Percentiles rank a stretch among this genome's conserved stretches.
phyloP scores from a whole-genome alignment of 371 early-diverging fungal species.

The Mortierella sp. region DNA sequence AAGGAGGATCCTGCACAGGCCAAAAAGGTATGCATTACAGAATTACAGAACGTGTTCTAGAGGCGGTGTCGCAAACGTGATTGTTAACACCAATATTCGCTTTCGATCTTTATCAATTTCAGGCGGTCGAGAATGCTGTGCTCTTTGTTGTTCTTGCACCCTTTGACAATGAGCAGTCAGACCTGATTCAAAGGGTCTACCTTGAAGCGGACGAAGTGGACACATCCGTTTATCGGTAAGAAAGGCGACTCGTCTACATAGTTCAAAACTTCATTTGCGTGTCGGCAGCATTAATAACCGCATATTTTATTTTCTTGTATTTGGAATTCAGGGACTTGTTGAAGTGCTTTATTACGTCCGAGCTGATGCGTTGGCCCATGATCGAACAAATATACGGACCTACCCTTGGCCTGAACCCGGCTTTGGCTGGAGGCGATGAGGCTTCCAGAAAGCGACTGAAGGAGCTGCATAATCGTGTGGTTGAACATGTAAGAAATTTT shows the following conservation, averaged over 20 bases:
- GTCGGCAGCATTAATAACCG: not conserved
- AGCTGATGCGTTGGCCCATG: slow-evolving; percentile 94
- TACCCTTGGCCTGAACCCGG: slow-evolving; percentile 73
- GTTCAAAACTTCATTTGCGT: not conserved
- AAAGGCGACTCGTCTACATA: not conserved
- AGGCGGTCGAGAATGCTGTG: slow-evolving; percentile 82
- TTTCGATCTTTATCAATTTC: not conserved
- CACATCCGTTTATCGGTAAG: slow-evolving; percentile 76
- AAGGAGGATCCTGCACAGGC: slow-evolving; percentile 85
- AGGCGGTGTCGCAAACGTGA: too few relatives aligned
- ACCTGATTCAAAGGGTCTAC: slow-evolving; percentile 87
- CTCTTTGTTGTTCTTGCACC: slow-evolving; percentile 91
- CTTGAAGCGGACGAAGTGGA: slow-evolving; percentile 83
- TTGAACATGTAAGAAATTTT: slow-evolving; percentile 94
- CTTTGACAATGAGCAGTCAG: slow-evolving; percentile 95
- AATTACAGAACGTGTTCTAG: too few relatives aligned
- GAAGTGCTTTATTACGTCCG: slow-evolving; percentile 90
- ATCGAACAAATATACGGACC: slow-evolving; percentile 89
- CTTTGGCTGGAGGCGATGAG: slow-evolving; percentile 78
- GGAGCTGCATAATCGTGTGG: slow-evolving; percentile 91
- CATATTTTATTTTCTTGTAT: not conserved
- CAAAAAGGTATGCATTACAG: slow-evolving; percentile 65
- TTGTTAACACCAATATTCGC: not conserved
- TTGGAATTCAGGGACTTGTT: slow-evolving; percentile 71
- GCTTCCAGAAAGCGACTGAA: slow-evolving; percentile 85